Conservation (phyloP, 495 filamentous ascomycete genomes). For the Lasiosphaeria miniovina region DNA sequence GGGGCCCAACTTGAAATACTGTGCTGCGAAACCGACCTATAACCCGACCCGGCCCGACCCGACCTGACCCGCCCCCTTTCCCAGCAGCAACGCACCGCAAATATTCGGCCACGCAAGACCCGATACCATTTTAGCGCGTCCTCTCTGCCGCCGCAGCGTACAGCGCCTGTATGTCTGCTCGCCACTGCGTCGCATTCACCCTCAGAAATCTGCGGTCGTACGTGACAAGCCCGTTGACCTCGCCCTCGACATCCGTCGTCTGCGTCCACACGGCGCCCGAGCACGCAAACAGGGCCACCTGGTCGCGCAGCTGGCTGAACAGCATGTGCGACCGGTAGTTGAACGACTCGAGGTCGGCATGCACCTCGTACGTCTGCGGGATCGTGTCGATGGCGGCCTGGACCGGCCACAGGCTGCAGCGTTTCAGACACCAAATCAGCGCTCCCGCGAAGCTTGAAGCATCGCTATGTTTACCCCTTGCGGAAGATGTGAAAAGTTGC, state of each 20-base stretch:
- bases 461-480: no score
- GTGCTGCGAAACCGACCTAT: no score
- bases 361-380: conserved; percentile 65
- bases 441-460: no score
- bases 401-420: conserved; percentile 54
- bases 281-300: conserved; percentile 55
- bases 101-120: no score
- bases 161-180: conserved; percentile 54
- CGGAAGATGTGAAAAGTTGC: not conserved
- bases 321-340: conserved; percentile 58
- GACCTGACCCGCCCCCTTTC: no score
- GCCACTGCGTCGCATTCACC: conserved; percentile 57
- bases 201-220: conserved; percentile 59
- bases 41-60: no score
- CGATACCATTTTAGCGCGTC: no score
- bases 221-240: conserved; percentile 67
- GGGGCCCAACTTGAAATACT: no score
- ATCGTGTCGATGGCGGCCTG: conserved; percentile 53
- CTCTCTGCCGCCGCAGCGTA: conserved; percentile 49
- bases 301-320: conserved; percentile 55
- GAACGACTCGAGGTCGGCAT: conserved; percentile 54
- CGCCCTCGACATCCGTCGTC: conserved; percentile 71
- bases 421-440: conserved; percentile 4
- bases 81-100: no score
- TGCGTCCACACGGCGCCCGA: conserved; percentile 63